Conservation (phyloP, 1,284 basidiomycete genomes). For the Microstroma glucosiphilum region DNA sequence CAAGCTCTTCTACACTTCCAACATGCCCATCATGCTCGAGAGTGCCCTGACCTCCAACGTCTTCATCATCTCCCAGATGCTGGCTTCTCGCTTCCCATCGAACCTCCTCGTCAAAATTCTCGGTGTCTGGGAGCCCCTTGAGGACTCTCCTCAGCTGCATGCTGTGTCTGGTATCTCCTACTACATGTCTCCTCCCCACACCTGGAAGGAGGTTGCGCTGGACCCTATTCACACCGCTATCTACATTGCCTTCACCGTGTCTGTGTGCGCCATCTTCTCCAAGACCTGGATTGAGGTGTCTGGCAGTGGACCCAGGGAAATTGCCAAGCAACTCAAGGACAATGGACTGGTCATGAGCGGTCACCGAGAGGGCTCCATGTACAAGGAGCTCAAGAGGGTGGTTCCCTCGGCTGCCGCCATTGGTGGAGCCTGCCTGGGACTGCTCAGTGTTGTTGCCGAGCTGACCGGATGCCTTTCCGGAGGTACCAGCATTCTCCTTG, state of each 20-base stretch:
- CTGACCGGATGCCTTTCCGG: conserved; percentile 91
- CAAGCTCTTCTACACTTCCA: conserved; percentile 97
- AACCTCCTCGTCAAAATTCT: conserved; percentile 85
- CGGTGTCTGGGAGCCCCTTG: conserved; percentile 93
- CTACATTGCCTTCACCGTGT: conserved; percentile 87
- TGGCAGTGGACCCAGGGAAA: conserved; percentile 86
- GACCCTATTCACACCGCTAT: conserved; percentile 90
- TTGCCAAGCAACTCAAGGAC: conserved; percentile 97
- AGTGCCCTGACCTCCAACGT: conserved; percentile 87
- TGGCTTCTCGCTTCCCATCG: conserved; percentile 75
- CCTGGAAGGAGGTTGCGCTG: conserved; percentile 72
- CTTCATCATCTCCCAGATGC: conserved; percentile 94
- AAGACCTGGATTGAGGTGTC: conserved; percentile 99
- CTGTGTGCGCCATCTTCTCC: conserved; percentile 91
- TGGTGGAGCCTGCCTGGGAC: conserved; percentile 88
- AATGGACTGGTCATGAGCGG: conserved; percentile 98
- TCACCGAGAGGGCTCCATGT: conserved; percentile 93
- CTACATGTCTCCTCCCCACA: conserved; percentile 95
- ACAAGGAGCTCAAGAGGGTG: conserved; percentile 96
- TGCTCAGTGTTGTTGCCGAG: conserved; percentile 88
- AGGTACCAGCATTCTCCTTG: conserved; percentile 95
- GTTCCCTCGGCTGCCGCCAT: conserved; percentile 96
- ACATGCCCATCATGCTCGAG: conserved; percentile 99
- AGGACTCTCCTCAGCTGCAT: conserved; percentile 83
- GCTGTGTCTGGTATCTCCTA: conserved; percentile 90